phyloP scores from a whole-genome alignment of 2,329 filamentous ascomycete genomes.

The Pseudogymnoascus sp. region DNA sequence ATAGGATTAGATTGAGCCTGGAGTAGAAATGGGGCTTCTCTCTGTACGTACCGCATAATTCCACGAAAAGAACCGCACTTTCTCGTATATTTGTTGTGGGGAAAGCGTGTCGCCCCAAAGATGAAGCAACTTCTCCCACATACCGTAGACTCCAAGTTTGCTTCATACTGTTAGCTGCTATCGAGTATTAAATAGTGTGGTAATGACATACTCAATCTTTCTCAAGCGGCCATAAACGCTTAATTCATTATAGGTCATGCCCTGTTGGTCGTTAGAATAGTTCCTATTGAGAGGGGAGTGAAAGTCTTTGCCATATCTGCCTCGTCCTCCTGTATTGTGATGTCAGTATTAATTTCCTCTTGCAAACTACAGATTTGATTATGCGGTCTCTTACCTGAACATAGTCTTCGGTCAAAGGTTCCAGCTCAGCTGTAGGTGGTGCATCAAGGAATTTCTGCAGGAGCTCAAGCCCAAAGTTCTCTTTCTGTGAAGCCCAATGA shows the following conservation, averaged over 20 bases:
- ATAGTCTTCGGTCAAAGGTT: constrained; percentile 57
- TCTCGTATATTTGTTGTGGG: constrained; percentile 25
- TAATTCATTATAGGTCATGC: constrained; percentile 44
- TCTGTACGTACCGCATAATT: background rate
- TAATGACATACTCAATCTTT: constrained; percentile 29
- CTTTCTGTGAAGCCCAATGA: constrained; percentile 49
- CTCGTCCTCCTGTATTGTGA: constrained; percentile 32
- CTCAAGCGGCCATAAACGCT: constrained; percentile 35
- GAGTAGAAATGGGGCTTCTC: background rate
- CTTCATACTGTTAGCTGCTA: background rate
- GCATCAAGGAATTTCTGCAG: constrained; percentile 58
- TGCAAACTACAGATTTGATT: background rate
- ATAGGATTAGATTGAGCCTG: background rate
- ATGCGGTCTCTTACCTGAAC: constrained; percentile 27
- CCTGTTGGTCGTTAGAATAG: constrained; percentile 42
- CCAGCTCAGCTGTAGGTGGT: constrained; percentile 52
- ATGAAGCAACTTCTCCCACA: constrained; percentile 39
- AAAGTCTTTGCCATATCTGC: constrained; percentile 47
- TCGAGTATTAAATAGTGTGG: background rate
- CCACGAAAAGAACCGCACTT: constrained; percentile 35
- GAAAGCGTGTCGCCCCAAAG: constrained; percentile 34
- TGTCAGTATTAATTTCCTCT: background rate
- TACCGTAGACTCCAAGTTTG: constrained; percentile 39
- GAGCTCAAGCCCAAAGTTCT: constrained; percentile 47
- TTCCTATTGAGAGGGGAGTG: constrained; percentile 30